Percentiles rank a stretch among this genome's conserved stretches.
Evolutionary conservation across 2,329 filamentous ascomycete species (phyloP).

Genomic region (Alternaria brassicae): DNA sequence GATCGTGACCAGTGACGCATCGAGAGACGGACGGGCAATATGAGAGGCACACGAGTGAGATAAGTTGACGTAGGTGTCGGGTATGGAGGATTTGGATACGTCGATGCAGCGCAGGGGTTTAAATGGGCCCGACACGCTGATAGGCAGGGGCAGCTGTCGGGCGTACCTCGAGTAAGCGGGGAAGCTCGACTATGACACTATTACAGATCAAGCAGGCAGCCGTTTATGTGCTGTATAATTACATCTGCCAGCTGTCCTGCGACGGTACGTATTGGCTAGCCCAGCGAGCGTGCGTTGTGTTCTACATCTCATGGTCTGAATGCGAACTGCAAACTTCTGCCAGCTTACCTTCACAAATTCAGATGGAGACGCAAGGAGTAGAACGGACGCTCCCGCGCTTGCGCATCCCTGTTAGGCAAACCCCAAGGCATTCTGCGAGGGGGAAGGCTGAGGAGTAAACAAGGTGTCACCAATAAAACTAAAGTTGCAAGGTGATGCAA

Average conservation of each 20-base stretch:
- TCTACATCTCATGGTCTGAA: background rate
- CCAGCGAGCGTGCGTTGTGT: background rate
- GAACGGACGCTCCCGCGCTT: background rate
- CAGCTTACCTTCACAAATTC: background rate
- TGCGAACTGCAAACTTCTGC: rapidly evolving
- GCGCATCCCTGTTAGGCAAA: background rate
- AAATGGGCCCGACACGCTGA: background rate
- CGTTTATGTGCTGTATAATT: background rate
- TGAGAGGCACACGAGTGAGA: background rate
- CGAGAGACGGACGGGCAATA: background rate
- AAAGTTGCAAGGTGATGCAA: slow-evolving; percentile 8
- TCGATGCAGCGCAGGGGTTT: background rate
- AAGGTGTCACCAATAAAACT: slow-evolving; percentile 1
- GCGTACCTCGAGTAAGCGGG: background rate
- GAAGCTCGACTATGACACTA: background rate
- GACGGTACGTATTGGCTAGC: background rate
- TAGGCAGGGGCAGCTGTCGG: background rate
- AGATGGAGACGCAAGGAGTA: background rate
- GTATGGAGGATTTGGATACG: background rate
- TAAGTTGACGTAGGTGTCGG: background rate
- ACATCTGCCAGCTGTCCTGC: background rate
- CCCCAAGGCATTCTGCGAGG: background rate
- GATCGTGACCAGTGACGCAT: background rate
- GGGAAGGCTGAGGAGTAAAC: background rate
- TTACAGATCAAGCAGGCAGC: slow-evolving; percentile 1